Evolutionary conservation across 2,329 filamentous ascomycete species (phyloP).

Genomic region (Fusarium sp.): DNA sequence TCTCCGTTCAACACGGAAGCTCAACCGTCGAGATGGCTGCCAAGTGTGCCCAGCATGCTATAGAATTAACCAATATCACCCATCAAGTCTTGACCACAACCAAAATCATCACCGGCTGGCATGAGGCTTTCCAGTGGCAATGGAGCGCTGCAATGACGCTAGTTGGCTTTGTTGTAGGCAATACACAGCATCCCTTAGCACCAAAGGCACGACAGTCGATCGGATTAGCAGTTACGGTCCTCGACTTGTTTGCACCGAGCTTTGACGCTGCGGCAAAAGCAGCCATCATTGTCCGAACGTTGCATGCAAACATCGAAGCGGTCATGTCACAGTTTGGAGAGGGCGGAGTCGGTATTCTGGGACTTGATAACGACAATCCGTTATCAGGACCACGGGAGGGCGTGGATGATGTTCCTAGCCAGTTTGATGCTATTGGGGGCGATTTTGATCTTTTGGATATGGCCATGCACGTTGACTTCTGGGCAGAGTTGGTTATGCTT

Average conservation of each 20-base stretch:
- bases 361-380: rapidly evolving
- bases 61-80: slow-evolving; percentile 4
- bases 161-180: slow-evolving; percentile 1
- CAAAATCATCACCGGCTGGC: slow-evolving; percentile 8
- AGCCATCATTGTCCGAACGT: background rate
- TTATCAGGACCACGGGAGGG: background rate
- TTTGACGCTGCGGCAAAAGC: slow-evolving; percentile 14
- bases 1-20: background rate
- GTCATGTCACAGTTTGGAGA: slow-evolving; percentile 9
- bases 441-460: slow-evolving; percentile 21
- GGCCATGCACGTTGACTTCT: slow-evolving; percentile 21
- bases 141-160: slow-evolving; percentile 18
- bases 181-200: background rate
- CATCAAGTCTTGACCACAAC: background rate
- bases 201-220: background rate
- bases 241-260: slow-evolving; percentile 1
- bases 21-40: background rate
- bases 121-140: slow-evolving; percentile 22
- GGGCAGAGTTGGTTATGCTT: slow-evolving; percentile 14
- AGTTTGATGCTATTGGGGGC: background rate
- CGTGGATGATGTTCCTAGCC: background rate
- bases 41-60: slow-evolving; percentile 5
- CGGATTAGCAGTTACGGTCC: background rate
- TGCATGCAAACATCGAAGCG: slow-evolving; percentile 10
- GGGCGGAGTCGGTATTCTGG: background rate